A percentile compares a stretch with the other conserved stretches of the same genome.
These are phyloP conservation scores for Solanum pinnatisectum DNA, from an alignment of 257 asterid species.

Conservation along the genomic window DNA sequence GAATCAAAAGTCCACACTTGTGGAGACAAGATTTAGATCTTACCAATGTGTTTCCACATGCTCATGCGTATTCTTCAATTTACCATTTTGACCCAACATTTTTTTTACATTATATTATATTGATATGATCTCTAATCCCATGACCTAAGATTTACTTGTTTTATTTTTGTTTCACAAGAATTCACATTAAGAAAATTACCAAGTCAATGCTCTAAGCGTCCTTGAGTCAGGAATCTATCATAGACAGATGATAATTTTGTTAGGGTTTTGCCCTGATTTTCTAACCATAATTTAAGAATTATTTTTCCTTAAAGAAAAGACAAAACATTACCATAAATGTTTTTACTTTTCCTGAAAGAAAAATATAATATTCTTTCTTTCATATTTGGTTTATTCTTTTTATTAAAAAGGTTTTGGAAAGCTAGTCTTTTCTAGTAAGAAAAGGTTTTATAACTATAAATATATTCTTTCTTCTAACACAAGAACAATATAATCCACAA, in stretches of 20 bases:
- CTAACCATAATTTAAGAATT: no score
- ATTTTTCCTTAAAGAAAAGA: no score
- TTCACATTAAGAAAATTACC: background rate
- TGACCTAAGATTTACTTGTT: background rate
- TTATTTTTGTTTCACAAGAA: background rate
- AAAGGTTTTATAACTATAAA: no score
- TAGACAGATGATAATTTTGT: background rate
- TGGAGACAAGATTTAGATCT: conserved; percentile 25
- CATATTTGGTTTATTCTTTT: no score
- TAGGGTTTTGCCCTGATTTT: no score
- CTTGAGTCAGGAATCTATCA: background rate
- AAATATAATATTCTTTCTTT: no score
- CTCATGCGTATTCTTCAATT: conserved; percentile 1
- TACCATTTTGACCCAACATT: background rate
- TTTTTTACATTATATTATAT: background rate
- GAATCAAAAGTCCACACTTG: conserved; percentile 8
- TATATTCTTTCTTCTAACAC: no score
- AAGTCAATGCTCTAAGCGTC: background rate
- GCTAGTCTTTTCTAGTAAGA: no score
- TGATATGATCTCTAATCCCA: background rate
- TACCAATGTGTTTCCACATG: conserved; percentile 34
- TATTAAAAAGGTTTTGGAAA: no score
- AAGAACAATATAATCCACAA: no score
- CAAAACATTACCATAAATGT: no score
- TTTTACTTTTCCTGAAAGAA: no score